Evolutionary conservation across 805 yeast species (phyloP).

Genomic region (Lipomyces sp.): DNA sequence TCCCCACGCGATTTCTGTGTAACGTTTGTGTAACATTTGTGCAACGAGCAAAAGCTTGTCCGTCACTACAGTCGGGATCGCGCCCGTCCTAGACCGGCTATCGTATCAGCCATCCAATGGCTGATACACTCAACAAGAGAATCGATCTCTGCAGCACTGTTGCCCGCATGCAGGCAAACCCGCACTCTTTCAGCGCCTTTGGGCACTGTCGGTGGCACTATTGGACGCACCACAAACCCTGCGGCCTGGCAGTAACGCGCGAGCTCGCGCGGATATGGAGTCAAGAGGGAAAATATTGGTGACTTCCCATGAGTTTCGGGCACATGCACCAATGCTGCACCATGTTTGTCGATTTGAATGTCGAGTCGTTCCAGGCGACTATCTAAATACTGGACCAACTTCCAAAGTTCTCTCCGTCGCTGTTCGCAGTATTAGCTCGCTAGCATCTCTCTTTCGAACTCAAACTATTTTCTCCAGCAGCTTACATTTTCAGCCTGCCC

Average conservation of each 20-base stretch:
- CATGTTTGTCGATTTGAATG: not conserved
- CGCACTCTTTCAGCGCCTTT: slow-evolving; percentile 39
- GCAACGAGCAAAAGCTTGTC: too few relatives aligned
- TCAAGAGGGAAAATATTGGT: slow-evolving; percentile 27
- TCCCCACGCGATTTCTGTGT: too few relatives aligned
- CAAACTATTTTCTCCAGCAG: not conserved
- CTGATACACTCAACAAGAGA: slow-evolving; percentile 1
- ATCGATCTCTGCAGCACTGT: slow-evolving; percentile 17
- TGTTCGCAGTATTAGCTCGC: not conserved
- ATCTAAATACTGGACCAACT: slow-evolving; percentile 7
- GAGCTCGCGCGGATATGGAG: slow-evolving; percentile 33
- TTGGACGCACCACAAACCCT: slow-evolving; percentile 39
- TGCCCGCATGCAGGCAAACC: slow-evolving; percentile 39
- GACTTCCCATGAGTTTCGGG: slow-evolving; percentile 16
- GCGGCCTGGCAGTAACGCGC: slow-evolving; percentile 36
- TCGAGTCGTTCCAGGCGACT: slow-evolving; percentile 6
- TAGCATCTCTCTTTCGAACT: not conserved
- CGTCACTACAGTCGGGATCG: not conserved
- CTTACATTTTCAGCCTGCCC: slow-evolving; percentile 1
- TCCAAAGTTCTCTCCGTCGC: slow-evolving; percentile 12
- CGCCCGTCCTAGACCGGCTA: not conserved
- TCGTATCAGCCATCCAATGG: not conserved
- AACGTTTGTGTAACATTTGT: too few relatives aligned
- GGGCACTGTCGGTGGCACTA: slow-evolving; percentile 42
- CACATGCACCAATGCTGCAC: slow-evolving; percentile 1